Base-by-base conservation (phyloP, 2,329 filamentous ascomycete genomes). In the Penicillium rolfsii region DNA sequence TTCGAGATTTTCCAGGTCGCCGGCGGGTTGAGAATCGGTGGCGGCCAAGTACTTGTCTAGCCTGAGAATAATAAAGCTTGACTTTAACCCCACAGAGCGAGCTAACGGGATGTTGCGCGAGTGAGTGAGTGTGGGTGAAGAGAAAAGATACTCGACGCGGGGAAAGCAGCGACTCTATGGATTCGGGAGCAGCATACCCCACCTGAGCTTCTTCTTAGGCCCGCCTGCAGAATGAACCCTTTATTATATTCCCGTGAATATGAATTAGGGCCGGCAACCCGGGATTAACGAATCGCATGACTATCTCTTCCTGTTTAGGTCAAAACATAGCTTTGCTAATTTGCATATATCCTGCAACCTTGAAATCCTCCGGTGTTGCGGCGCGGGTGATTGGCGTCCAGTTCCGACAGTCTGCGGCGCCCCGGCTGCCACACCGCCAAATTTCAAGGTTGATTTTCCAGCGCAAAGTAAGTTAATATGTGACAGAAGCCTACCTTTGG, bases 81-180 rank as follows among this genome's bases (percentile, higher is more conserved):
- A 22, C 19, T n/a, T 14, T n/a, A n/a, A 35, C n/a, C n/a, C 35
- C 9, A 50, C 8, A 50, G n/a, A 35, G 4, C 24, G n/a, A 22
- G 38, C 16, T 33, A 11, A 16, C 22, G 24, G n/a, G 52, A 30
- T 6, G 9, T 30, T 22, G 52, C 38, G 38, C 52, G 33, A 16
- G 36, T n/a, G 24, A 22, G 26, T 8, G 40, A 33, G 5, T 6
- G 36, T 8, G n/a, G 41, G 43, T 40, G 55, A 50, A 53, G 49
- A 30, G 46, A 57, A 53, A 54, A 33, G 30, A 50, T 22, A 22
- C 48, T 49, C 41, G 50, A 60, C 64, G 64, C 59, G 63, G 59
- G 63, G 59, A 55, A 55, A 60, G 41, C 52, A 26, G 41, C 35
- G 24, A 30, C 35, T 43, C 61, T 52, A 53, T 64, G 30, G 49